Conservation (phyloP, 345 rosid genomes). For the Arabidopsis arenosa region DNA sequence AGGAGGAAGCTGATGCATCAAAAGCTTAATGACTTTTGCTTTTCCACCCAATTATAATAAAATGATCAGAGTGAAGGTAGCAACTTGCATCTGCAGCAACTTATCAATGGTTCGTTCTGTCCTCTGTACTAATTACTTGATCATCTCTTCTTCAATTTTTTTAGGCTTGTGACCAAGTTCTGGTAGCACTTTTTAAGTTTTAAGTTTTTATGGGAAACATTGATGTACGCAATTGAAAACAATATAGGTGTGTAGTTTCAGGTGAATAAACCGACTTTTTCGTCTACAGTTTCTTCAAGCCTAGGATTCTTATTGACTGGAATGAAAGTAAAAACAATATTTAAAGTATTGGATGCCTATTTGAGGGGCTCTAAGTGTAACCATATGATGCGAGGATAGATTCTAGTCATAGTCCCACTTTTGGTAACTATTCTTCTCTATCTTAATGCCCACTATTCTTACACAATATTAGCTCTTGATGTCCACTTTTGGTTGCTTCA, state of each 20-base stretch:
- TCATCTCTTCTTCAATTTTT: background rate
- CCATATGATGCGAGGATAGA: slow-evolving; percentile 27
- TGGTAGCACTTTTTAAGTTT: background rate
- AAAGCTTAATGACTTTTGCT: slow-evolving; percentile 26
- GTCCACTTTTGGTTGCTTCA: slow-evolving; percentile 37
- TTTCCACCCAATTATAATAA: background rate
- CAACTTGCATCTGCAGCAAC: slow-evolving; percentile 22
- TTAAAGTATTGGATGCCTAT: slow-evolving; percentile 38
- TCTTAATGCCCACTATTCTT: slow-evolving; percentile 30
- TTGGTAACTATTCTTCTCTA: slow-evolving; percentile 38
- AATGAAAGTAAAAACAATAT: slow-evolving; percentile 26
- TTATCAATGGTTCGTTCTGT: slow-evolving; percentile 15
- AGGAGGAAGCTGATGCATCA: slow-evolving; percentile 41
- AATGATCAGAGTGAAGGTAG: slow-evolving; percentile 6
- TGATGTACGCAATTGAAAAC: slow-evolving; percentile 31
- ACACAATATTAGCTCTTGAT: slow-evolving; percentile 32
- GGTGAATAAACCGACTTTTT: slow-evolving; percentile 26
- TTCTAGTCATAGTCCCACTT: slow-evolving; percentile 37
- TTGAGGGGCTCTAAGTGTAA: slow-evolving; percentile 38
- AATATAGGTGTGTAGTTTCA: slow-evolving; percentile 24
- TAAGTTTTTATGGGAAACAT: slow-evolving; percentile 9
- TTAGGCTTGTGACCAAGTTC: slow-evolving; percentile 10
- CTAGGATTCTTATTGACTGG: slow-evolving; percentile 42
- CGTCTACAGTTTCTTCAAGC: slow-evolving; percentile 11
- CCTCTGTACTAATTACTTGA: background rate